phyloP scores from a whole-genome alignment of 495 filamentous ascomycete genomes.

The Xylaria acuta region DNA sequence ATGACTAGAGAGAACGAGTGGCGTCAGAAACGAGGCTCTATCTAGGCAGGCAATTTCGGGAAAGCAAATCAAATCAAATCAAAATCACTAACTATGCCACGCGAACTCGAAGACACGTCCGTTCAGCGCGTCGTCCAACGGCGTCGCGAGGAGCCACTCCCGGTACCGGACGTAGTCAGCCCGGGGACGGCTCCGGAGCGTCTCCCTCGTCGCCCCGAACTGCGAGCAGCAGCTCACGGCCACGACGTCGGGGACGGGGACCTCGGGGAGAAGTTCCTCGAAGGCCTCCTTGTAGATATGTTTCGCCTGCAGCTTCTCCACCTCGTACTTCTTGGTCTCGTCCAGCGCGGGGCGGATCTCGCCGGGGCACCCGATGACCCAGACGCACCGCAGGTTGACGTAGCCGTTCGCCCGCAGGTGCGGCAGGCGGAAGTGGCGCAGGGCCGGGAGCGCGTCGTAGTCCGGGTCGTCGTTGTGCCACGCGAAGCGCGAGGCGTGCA shows the following conservation, averaged over 20 bases:
- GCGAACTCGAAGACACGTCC: conserved; percentile 74
- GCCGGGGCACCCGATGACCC: conserved; percentile 65
- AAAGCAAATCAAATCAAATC: conserved; percentile 22
- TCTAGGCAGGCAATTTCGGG: background rate
- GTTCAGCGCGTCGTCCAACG: conserved; percentile 60
- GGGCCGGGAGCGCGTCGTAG: conserved; percentile 53
- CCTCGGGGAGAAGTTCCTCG: conserved; percentile 60
- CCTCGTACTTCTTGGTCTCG: conserved; percentile 32
- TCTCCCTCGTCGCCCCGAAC: conserved; percentile 66
- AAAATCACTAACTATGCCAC: conserved; percentile 68
- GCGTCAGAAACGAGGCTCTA: background rate
- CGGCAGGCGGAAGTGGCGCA: conserved; percentile 60
- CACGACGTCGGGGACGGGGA: conserved; percentile 50
- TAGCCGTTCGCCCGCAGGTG: conserved; percentile 65
- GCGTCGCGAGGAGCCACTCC: conserved; percentile 66
- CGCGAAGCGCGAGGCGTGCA: conserved; percentile 66
- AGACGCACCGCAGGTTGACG: conserved; percentile 70
- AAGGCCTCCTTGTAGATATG: conserved; percentile 58
- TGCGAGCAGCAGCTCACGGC: conserved; percentile 72
- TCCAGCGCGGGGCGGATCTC: conserved; percentile 57
- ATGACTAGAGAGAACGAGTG: conserved; percentile 42
- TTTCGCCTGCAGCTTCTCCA: conserved; percentile 47
- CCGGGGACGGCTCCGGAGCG: conserved; percentile 54
- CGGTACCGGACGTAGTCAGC: conserved; percentile 63
- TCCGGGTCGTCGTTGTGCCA: conserved; percentile 70